Conservation (phyloP, 2,329 filamentous ascomycete genomes). For the Tolypocladium tundrense region DNA sequence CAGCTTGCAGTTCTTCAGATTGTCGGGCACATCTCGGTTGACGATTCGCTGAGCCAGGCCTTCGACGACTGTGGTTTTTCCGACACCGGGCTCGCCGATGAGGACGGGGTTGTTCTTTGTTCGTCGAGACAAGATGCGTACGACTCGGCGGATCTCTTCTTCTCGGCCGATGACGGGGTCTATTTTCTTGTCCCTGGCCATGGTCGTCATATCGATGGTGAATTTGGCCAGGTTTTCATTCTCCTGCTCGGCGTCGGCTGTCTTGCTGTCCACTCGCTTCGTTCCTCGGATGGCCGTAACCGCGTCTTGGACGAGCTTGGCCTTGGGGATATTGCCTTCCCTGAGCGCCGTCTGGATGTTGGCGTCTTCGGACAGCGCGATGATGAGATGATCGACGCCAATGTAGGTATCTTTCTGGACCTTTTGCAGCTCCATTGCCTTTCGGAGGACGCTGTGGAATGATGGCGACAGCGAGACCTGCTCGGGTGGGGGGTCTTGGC, state of each 20-base stretch:
- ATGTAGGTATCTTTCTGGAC: slow-evolving; percentile 96
- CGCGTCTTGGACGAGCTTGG: slow-evolving; percentile 84
- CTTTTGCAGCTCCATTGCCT: slow-evolving; percentile 83
- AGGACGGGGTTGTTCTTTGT: slow-evolving; percentile 99
- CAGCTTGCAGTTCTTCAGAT: slow-evolving; percentile 84
- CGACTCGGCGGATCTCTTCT: slow-evolving; percentile 85
- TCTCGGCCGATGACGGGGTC: slow-evolving; percentile 95
- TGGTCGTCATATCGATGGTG: slow-evolving; percentile 94
- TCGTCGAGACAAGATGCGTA: slow-evolving; percentile 82
- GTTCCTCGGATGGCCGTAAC: slow-evolving; percentile 87
- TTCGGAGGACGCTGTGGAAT: slow-evolving; percentile 72
- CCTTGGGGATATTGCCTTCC: slow-evolving; percentile 84
- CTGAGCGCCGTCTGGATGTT: slow-evolving; percentile 63
- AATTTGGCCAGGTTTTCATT: slow-evolving; percentile 97
- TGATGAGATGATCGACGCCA: slow-evolving; percentile 89
- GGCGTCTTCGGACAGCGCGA: slow-evolving; percentile 69
- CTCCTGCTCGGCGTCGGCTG: slow-evolving; percentile 83
- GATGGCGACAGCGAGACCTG: slow-evolving; percentile 71
- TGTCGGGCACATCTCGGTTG: slow-evolving; percentile 92
- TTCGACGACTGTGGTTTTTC: slow-evolving; percentile 97
- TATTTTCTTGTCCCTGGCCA: slow-evolving; percentile 95
- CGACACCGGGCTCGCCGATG: slow-evolving; percentile 95
- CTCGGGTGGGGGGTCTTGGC: slow-evolving; percentile 90
- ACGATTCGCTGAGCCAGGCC: slow-evolving; percentile 91
- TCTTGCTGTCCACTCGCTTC: slow-evolving; percentile 89